Conservation (phyloP, 23 red algal genomes). For the Gracilariopsis chorda region DNA sequence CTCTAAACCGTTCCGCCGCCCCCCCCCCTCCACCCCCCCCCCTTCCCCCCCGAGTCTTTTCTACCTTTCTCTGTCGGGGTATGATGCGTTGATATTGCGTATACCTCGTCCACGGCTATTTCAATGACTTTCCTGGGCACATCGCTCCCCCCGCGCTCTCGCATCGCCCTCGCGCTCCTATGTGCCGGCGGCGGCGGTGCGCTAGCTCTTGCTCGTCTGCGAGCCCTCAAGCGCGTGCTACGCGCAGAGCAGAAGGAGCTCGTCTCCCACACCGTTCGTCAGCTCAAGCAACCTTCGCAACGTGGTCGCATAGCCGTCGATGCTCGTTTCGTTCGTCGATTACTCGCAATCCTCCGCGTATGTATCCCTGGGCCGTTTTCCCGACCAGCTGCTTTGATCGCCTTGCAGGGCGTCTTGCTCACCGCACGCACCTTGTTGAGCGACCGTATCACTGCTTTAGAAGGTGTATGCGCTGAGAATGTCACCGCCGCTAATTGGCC, state of each 20-base stretch:
- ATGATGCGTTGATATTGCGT: too few species aligned
- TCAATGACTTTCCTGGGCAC: neutral
- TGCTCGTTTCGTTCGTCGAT: conserved; percentile 43
- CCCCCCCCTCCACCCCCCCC: too few species aligned
- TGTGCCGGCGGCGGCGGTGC: conserved; percentile 27
- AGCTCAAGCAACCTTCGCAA: neutral
- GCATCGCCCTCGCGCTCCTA: conserved; percentile 48
- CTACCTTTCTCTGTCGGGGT: too few species aligned
- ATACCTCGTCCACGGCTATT: too few species aligned
- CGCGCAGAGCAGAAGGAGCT: conserved; percentile 44
- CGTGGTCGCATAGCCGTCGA: conserved; percentile 29
- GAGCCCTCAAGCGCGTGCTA: neutral
- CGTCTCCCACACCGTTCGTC: conserved; percentile 7
- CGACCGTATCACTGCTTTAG: conserved; percentile 59
- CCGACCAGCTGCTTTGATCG: conserved; percentile 19
- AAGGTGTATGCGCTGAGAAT: conserved; percentile 66
- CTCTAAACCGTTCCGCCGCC: too few species aligned
- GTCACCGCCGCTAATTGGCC: conserved; percentile 69
- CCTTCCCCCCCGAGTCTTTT: too few species aligned
- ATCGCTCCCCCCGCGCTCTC: conserved; percentile 23
- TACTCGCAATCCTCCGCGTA: conserved; percentile 43
- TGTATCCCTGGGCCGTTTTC: conserved; percentile 64
- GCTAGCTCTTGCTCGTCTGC: conserved; percentile 13
- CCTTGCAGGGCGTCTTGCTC: conserved; percentile 46
- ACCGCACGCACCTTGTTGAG: conserved; percentile 50